Conservation (phyloP, 352 stramenopile genomes). For the Globisporangium echinulatum region DNA sequence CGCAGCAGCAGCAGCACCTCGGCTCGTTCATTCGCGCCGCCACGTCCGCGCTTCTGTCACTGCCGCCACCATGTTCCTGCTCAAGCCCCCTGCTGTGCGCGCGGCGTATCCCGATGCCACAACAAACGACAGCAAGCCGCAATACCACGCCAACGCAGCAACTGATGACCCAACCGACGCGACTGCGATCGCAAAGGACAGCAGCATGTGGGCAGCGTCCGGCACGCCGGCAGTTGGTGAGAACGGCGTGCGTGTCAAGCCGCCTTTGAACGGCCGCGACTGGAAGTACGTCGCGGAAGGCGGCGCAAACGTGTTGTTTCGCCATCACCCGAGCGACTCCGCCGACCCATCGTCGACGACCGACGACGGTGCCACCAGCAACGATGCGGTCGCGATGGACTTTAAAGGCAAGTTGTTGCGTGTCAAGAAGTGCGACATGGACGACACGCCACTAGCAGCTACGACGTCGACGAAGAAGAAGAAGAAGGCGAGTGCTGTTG, state of each 20-base stretch:
- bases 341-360: no score
- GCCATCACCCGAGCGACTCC: conserved; percentile 34
- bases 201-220: neutral
- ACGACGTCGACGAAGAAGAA: conserved; percentile 20
- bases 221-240: neutral
- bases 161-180: no score
- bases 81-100: conserved; percentile 23
- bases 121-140: neutral
- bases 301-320: conserved; percentile 82
- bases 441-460: conserved; percentile 1
- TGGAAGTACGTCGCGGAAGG: conserved; percentile 87
- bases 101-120: neutral
- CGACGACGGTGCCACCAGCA: neutral
- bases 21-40: neutral
- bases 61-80: conserved; percentile 31
- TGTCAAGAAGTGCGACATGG: conserved; percentile 79
- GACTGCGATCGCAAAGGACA: neutral
- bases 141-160: no score
- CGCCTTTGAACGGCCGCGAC: conserved; percentile 35
- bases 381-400: conserved; percentile 12
- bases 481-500: conserved; percentile 5
- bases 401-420: conserved; percentile 77
- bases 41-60: no score
- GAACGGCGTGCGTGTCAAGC: conserved; percentile 12
- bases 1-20: neutral